A percentile compares a stretch with the other conserved stretches of the same genome.
phyloP scores from a whole-genome alignment of 106 monocot genomes.

The Apostasia ramifera region DNA sequence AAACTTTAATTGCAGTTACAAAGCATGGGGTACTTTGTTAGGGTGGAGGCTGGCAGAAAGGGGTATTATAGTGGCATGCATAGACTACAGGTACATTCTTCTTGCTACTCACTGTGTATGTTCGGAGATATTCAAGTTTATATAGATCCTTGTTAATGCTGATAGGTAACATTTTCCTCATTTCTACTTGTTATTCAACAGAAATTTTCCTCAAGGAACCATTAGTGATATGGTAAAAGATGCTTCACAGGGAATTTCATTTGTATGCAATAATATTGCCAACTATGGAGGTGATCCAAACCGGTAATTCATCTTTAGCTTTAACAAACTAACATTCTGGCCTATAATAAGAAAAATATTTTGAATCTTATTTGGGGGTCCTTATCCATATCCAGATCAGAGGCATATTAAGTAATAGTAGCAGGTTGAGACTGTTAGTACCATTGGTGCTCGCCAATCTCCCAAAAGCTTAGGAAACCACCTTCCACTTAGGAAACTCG shows the following conservation, averaged over 20 bases:
- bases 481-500: too few species aligned
- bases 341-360: too few species aligned
- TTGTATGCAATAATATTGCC: conserved; percentile 76
- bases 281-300: conserved; percentile 82
- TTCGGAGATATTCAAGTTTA: background rate
- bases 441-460: too few species aligned
- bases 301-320: conserved; percentile 30
- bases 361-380: too few species aligned
- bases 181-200: conserved; percentile 15
- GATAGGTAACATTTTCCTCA: background rate
- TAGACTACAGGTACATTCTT: conserved; percentile 63
- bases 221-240: conserved; percentile 75
- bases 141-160: background rate
- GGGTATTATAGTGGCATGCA: conserved; percentile 72
- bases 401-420: too few species aligned
- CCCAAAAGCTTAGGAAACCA: too few species aligned
- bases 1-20: conserved; percentile 39
- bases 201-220: conserved; percentile 80
- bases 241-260: conserved; percentile 88
- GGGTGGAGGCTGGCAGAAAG: conserved; percentile 63
- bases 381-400: too few species aligned
- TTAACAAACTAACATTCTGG: background rate
- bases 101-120: background rate
- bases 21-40: conserved; percentile 80
- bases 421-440: too few species aligned